These are phyloP conservation scores for Halophytophthora polymorphica DNA, from an alignment of 352 stramenopile genomes.

Conservation along the genomic window DNA sequence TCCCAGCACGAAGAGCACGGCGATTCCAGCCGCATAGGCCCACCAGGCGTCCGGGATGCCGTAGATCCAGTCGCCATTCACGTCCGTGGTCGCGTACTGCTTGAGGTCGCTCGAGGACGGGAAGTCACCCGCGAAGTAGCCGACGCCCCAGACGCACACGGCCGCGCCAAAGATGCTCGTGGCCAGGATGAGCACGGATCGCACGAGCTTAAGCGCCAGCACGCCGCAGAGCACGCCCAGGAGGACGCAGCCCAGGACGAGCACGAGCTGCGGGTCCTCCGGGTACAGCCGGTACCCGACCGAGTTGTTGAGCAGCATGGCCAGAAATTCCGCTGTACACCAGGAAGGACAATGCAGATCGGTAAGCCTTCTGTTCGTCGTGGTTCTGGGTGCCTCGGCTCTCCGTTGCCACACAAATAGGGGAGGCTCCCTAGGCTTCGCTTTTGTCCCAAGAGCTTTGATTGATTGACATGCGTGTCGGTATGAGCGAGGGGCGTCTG, in stretches of 20 bases:
- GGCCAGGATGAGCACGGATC: slow-evolving; percentile 45
- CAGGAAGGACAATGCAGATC: too few species aligned
- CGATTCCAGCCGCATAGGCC: slow-evolving; percentile 47
- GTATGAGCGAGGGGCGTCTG: not conserved
- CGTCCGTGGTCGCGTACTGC: slow-evolving; percentile 29
- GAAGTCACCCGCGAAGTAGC: slow-evolving; percentile 64
- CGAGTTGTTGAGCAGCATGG: slow-evolving; percentile 49
- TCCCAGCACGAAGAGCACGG: slow-evolving; percentile 52
- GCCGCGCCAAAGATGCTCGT: slow-evolving; percentile 52
- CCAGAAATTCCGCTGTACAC: too few species aligned
- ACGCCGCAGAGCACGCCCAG: slow-evolving; percentile 38
- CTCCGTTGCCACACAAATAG: too few species aligned
- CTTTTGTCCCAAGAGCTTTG: not conserved
- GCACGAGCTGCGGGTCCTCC: slow-evolving; percentile 19
- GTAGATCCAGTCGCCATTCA: slow-evolving; percentile 49
- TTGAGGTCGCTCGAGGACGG: slow-evolving; percentile 50
- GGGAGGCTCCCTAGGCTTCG: not conserved
- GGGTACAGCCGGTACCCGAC: slow-evolving; percentile 29
- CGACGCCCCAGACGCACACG: slow-evolving; percentile 51
- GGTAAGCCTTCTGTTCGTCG: too few species aligned
- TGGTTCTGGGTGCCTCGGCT: too few species aligned
- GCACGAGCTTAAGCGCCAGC: slow-evolving; percentile 47
- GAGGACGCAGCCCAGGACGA: slow-evolving; percentile 44
- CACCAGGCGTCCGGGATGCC: slow-evolving; percentile 58
- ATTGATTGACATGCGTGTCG: not conserved